Evolutionary conservation across 2,329 filamentous ascomycete genomes (phyloP), one percentile per base, ranked within the genome.

Genomic region (Triangularia setosa): DNA sequence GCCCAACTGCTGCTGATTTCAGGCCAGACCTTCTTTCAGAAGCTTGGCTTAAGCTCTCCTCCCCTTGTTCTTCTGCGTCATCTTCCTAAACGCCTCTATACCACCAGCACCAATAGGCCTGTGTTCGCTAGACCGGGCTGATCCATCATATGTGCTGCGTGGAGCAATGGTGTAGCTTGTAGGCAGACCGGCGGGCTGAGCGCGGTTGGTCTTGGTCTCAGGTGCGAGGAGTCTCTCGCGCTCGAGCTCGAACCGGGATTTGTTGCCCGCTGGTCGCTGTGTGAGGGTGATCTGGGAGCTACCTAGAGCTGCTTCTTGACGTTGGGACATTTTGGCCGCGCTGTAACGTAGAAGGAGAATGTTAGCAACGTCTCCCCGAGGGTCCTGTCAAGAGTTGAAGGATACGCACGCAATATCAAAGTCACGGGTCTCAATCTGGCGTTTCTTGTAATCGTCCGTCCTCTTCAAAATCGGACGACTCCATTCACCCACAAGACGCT

Each of bases 401-500:
- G n/a, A 53, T 27, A 81, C 84, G 64, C 81, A 88, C 86, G 83
- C 79, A 70, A 87, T 83, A 73, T 89, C 86, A 68, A 85, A 88
- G 61, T 88, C 85, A 65, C 84, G 84, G 16, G 84, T 87, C 72
- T 87, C 82, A 52, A 89, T 80, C 67, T 84, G 84, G 23, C 91
- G 88, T 81, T 97, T 95, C 79, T 92, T 93, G 81, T 96, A 97
- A 76, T 97, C 93, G 72, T 97, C 93, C 66, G 91, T 96, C 70
- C 93, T 89, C 80, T 96, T 94, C 61, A 99, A 83, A 68, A 99
- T 96, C 3, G 94, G 93, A 48, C 95, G 85, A 69, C 93, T 97
- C 95, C 95, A 99, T 75, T 98, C 94, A 63, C 91, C 92, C 63
- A 97, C 83, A n/a, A 98, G 82, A 58, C 91, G 87, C 80, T 98